Evolutionary conservation across 2,329 filamentous ascomycete species (phyloP).

Genomic region (Parascedosporium putredinis): DNA sequence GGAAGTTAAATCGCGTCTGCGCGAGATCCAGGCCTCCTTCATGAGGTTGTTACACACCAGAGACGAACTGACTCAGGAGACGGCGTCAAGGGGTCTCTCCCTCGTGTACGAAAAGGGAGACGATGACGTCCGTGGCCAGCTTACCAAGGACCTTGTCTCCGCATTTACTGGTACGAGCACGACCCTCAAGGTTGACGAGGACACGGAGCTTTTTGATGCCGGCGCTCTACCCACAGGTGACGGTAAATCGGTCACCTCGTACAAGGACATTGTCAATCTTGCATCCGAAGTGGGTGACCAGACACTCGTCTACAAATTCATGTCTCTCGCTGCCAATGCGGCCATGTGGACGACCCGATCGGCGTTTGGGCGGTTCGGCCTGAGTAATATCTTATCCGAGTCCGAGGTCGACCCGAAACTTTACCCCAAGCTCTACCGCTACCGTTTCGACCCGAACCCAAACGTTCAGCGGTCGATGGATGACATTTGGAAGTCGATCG

Average conservation of each 20-base stretch:
- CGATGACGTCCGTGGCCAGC: slow-evolving; percentile 63
- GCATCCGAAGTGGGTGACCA: slow-evolving; percentile 96
- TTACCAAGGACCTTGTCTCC: slow-evolving; percentile 79
- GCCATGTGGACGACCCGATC: slow-evolving; percentile 96
- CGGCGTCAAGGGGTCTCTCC: slow-evolving; percentile 80
- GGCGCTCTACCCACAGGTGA: slow-evolving; percentile 85
- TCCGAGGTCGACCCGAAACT: slow-evolving; percentile 84
- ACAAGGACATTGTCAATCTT: slow-evolving; percentile 94
- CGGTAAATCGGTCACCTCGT: slow-evolving; percentile 81
- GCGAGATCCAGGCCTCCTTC: slow-evolving; percentile 77
- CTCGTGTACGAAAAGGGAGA: slow-evolving; percentile 92
- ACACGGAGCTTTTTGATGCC: slow-evolving; percentile 88
- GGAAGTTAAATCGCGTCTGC: slow-evolving; percentile 62
- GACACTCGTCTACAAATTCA: slow-evolving; percentile 94
- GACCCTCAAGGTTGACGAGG: slow-evolving; percentile 71
- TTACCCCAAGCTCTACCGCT: slow-evolving; percentile 89
- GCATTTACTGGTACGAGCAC: slow-evolving; percentile 74
- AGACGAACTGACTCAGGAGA: slow-evolving; percentile 93
- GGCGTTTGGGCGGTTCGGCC: slow-evolving; percentile 85
- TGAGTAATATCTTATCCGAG: slow-evolving; percentile 85
- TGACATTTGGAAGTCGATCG: slow-evolving; percentile 92
- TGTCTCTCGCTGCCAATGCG: slow-evolving; percentile 92
- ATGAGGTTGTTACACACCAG: slow-evolving; percentile 77
- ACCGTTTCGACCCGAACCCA: slow-evolving; percentile 87
- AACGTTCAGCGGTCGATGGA: slow-evolving; percentile 95